Evolutionary conservation across 2,329 filamentous ascomycete genomes (phyloP), one percentile per base, ranked within the genome.

Genomic region (Fusarium sp.): DNA sequence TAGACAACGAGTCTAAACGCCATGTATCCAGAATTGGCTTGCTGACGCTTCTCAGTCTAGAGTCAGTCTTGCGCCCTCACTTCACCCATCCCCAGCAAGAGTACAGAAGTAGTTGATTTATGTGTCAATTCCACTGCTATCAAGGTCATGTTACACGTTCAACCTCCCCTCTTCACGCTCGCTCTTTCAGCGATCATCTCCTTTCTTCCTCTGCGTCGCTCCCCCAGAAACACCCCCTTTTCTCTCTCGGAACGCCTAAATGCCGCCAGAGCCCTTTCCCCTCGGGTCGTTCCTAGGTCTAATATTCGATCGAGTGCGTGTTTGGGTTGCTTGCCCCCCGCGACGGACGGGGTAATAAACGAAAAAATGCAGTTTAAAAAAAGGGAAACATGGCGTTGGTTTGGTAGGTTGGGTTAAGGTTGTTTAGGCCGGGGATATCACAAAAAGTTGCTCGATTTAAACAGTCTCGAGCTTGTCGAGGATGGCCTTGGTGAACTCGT

Each of bases 401-500:
- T 45, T 45, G 63, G 70, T 73, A 20, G 41, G 41, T 37, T 75
- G 9, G 30, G 30, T 32, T 30, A 30, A 76, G 69, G 50, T 67
- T 64, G 71, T 62, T 57, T 25, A 20, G 34, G 27, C 45, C 57
- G 69, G 72, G 72, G 68, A 75, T 78, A 80, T 79, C 73, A 73
- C 69, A 75, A 73, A 72, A 52, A 66, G 23, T 74, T 67, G 64
- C 67, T 74, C 63, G 48, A 58, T 83, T 89, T 90, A 93, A 83
- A 92, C 81, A 78, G 88, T 86, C 89, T 98, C 96, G 95, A 99
- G 97, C 90, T 97, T 94, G 88, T 95, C 91, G 82, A 99, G 90
- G 82, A 99, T 94, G 80, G 97, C 95, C 81, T 93, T 90, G 81
- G 97, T 98, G 88, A 98, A 99, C 85, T 98, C 92, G 86, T 98